Evolutionary conservation across 768 basidiomycete genomes (phyloP).

Genomic region (Calvatia gigantea): DNA sequence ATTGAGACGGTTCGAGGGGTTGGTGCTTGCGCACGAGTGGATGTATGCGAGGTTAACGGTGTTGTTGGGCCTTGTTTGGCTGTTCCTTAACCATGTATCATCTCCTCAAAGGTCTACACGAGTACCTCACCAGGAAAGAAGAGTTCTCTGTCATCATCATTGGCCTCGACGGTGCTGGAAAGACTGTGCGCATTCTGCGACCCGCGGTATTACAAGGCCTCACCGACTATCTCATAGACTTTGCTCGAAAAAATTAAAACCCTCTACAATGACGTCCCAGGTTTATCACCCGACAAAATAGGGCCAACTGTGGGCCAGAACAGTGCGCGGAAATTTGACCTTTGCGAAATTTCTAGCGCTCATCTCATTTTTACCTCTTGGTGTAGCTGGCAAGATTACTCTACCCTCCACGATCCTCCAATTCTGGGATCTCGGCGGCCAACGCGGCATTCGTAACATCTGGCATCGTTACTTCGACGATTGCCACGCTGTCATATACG

Average conservation of each 20-base stretch:
- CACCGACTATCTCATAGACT: slow-evolving; percentile 47
- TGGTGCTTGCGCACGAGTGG: slow-evolving; percentile 15
- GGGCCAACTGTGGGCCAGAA: slow-evolving; percentile 97
- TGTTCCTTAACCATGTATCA: slow-evolving; percentile 70
- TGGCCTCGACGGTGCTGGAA: slow-evolving; percentile 89
- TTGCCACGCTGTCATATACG: slow-evolving; percentile 94
- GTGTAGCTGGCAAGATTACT: slow-evolving; percentile 83
- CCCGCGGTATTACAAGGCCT: not conserved
- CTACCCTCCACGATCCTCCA: slow-evolving; percentile 92
- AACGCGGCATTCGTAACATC: slow-evolving; percentile 88
- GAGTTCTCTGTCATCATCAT: slow-evolving; percentile 96
- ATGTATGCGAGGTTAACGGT: slow-evolving; percentile 16
- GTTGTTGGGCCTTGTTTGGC: slow-evolving; percentile 24
- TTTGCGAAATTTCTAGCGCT: too few species aligned
- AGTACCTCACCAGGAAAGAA: slow-evolving; percentile 85
- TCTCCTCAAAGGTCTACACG: slow-evolving; percentile 87
- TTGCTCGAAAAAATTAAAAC: slow-evolving; percentile 93
- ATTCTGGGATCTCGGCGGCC: slow-evolving; percentile 97
- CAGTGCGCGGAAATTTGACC: slow-evolving; percentile 49
- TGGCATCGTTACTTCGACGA: slow-evolving; percentile 96
- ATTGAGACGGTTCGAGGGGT: slow-evolving; percentile 23
- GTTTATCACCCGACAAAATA: slow-evolving; percentile 90
- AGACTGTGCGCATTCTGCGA: slow-evolving; percentile 56
- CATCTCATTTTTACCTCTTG: not conserved
- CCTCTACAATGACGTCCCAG: slow-evolving; percentile 81